Percentiles rank a stretch among this genome's conserved stretches.
Evolutionary conservation across 2,329 filamentous ascomycete species (phyloP).

Genomic region (Alternaria sp.): DNA sequence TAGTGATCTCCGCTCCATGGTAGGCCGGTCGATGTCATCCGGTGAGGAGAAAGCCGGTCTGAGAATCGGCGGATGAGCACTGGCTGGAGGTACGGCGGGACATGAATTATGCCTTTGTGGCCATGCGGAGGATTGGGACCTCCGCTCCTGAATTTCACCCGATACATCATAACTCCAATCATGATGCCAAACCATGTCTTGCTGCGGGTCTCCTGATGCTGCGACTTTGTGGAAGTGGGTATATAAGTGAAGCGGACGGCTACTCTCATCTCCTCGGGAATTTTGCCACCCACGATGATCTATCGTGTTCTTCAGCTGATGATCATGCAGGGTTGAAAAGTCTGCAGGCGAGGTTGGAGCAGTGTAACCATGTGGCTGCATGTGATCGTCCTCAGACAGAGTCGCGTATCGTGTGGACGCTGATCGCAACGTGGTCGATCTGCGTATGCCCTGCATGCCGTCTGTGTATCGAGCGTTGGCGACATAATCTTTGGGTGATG

Average conservation of each 20-base stretch:
- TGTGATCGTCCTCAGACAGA: conserved; percentile 16
- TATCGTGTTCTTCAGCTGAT: not conserved
- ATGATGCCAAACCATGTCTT: not conserved
- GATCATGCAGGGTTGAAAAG: conserved; percentile 7
- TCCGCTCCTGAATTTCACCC: not conserved
- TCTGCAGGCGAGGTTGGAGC: conserved; percentile 23
- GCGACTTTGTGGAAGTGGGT: not conserved
- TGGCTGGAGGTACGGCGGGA: conserved; percentile 21
- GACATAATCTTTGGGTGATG: not conserved
- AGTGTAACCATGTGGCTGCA: conserved; percentile 32
- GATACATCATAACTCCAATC: not conserved
- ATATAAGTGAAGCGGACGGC: not conserved
- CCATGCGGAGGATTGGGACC: not conserved
- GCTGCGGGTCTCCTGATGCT: not conserved
- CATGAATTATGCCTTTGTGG: conserved; percentile 26
- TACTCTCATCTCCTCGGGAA: not conserved
- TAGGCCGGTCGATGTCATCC: not conserved
- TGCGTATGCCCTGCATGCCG: conserved; percentile 16
- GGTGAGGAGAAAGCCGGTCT: conserved; percentile 19
- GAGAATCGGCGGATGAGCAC: conserved; percentile 7
- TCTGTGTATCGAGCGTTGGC: conserved; percentile 26
- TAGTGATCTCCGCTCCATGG: not conserved
- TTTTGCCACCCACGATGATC: not conserved
- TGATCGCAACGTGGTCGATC: conserved; percentile 19
- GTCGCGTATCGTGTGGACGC: conserved; percentile 27